Percentiles rank a stretch among this genome's conserved stretches.
phyloP scores from a whole-genome alignment of 2,329 filamentous ascomycete genomes.

The Pseudogymnoascus sp. region DNA sequence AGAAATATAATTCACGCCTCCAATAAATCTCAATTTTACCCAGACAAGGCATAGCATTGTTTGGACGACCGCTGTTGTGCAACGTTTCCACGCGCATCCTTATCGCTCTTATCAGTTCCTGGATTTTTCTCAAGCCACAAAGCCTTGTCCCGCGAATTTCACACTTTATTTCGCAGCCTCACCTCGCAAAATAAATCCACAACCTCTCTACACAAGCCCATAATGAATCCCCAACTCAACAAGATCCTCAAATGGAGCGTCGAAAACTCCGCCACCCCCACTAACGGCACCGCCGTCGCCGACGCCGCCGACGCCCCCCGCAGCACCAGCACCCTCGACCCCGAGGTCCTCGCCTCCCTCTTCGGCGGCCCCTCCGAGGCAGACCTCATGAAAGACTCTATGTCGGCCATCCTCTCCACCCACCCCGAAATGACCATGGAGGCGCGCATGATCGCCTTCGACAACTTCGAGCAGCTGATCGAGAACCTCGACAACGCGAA shows the following conservation, averaged over 20 bases:
- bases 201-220: constrained; percentile 10
- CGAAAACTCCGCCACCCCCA: constrained; percentile 46
- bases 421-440: constrained; percentile 60
- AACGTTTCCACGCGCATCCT: not conserved
- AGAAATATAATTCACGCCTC: not conserved
- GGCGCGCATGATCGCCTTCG: constrained; percentile 75
- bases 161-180: not conserved
- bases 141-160: constrained; percentile 5
- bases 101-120: constrained; percentile 3
- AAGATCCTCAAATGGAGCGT: constrained; percentile 37
- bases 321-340: constrained; percentile 44
- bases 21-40: not conserved
- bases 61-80: not conserved
- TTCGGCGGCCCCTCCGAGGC: constrained; percentile 83
- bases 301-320: constrained; percentile 13
- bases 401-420: constrained; percentile 62
- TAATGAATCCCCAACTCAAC: constrained; percentile 27
- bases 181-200: not conserved
- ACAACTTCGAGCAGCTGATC: constrained; percentile 90
- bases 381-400: constrained; percentile 80
- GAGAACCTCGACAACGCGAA: constrained; percentile 96
- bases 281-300: constrained; percentile 20
- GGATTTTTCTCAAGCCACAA: constrained; percentile 6
- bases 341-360: constrained; percentile 64
- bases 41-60: not conserved